Evolutionary conservation across 805 yeast species (phyloP).

Genomic region (Pachysolen tannophilus): DNA sequence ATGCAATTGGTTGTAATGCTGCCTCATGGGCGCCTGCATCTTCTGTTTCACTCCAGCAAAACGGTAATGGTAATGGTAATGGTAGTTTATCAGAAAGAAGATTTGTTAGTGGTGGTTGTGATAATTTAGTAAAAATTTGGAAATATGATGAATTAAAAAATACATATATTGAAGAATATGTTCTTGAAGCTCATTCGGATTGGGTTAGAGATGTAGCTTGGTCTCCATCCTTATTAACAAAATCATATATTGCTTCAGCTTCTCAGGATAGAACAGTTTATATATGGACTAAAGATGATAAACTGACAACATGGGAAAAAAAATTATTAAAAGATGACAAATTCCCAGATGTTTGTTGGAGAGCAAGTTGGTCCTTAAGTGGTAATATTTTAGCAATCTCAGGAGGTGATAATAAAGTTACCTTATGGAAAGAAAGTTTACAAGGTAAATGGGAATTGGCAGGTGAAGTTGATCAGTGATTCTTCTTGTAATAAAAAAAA

Average conservation of each 20-base stretch:
- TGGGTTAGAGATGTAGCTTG: conserved; percentile 99
- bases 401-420: conserved; percentile 94
- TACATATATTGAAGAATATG: conserved; percentile 64
- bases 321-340: conserved; percentile 65
- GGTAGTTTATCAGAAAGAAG: conserved; percentile 35
- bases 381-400: conserved; percentile 94
- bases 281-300: conserved; percentile 83
- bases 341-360: conserved; percentile 97
- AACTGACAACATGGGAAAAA: conserved; percentile 66
- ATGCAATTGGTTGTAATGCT: conserved; percentile 87
- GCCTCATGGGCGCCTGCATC: conserved; percentile 80
- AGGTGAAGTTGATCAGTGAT: conserved; percentile 94
- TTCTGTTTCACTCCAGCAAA: conserved; percentile 16
- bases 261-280: conserved; percentile 94
- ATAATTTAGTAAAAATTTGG: conserved; percentile 92
- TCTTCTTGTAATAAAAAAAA: conserved; percentile 42
- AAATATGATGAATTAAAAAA: conserved; percentile 45
- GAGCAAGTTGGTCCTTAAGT: conserved; percentile 94
- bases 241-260: conserved; percentile 90
- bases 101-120: conserved; percentile 93
- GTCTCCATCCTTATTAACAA: conserved; percentile 86
- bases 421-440: conserved; percentile 92
- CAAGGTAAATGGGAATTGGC: conserved; percentile 95
- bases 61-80: conserved; percentile 22
- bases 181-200: conserved; percentile 84